Conservation (phyloP, 495 filamentous ascomycete species). For the Trichodelitschia bisporula region DNA sequence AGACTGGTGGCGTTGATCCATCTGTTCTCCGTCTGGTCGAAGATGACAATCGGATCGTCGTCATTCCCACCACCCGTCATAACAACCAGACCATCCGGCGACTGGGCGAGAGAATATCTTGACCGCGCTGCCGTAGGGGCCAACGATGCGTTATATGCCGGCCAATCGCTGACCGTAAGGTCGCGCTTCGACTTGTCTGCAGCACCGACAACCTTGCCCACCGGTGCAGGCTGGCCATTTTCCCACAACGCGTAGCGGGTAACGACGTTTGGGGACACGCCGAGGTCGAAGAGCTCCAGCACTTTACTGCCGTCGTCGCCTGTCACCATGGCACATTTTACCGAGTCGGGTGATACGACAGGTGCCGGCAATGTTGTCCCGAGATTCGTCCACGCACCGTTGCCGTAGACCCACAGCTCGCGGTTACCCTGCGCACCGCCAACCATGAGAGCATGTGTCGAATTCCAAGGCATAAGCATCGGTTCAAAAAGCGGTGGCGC, state of each 20-base stretch:
- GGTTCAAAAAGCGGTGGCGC: conserved; percentile 42
- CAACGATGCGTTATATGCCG: conserved; percentile 48
- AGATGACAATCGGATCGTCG: conserved; percentile 45
- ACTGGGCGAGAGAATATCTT: conserved; percentile 38
- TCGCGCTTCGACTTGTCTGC: conserved; percentile 15
- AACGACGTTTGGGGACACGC: conserved; percentile 50
- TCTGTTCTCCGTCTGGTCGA: conserved; percentile 49
- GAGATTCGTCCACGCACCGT: conserved; percentile 37
- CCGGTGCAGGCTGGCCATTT: conserved; percentile 17
- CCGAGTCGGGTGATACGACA: conserved; percentile 27
- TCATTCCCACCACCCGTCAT: conserved; percentile 53
- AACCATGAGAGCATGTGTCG: conserved; percentile 44
- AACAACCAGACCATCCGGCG: conserved; percentile 35
- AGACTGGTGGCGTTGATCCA: conserved; percentile 57
- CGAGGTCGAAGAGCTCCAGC: conserved; percentile 62
- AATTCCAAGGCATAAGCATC: conserved; percentile 53
- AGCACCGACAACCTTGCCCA: conserved; percentile 15
- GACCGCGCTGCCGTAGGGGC: conserved; percentile 33
- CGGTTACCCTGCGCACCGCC: conserved; percentile 45
- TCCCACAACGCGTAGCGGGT: conserved; percentile 34
- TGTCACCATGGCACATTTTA: conserved; percentile 31
- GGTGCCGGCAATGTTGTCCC: conserved; percentile 36
- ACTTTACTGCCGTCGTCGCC: conserved; percentile 60
- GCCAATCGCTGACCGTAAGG: conserved; percentile 37
- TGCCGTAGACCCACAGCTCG: conserved; percentile 37